Percentiles rank a stretch among this genome's conserved stretches.
Evolutionary conservation across 495 filamentous ascomycete genomes (phyloP).

Genomic region (Bacidia gigantensis): DNA sequence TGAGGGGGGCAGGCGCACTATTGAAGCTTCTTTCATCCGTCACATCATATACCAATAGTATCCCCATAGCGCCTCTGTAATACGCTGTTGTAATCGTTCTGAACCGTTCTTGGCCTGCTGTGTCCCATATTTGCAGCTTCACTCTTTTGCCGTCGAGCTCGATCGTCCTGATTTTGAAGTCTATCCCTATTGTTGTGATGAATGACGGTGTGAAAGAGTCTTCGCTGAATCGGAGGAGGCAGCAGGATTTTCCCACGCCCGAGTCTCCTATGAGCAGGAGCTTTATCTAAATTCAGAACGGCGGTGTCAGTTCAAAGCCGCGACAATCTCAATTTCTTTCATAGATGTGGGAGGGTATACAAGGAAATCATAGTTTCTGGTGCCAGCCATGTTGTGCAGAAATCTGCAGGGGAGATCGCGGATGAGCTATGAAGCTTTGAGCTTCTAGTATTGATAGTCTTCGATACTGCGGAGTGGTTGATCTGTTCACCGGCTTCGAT

Average conservation of each 20-base stretch:
- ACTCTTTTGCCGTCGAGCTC: slow-evolving; percentile 96
- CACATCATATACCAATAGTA: slow-evolving; percentile 95
- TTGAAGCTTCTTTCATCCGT: slow-evolving; percentile 96
- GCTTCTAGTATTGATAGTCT: slow-evolving; percentile 2
- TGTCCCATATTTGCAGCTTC: slow-evolving; percentile 99
- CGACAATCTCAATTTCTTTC: no score
- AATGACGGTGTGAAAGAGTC: slow-evolving; percentile 97
- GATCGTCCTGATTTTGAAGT: slow-evolving; percentile 99
- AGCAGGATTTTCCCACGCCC: slow-evolving; percentile 97
- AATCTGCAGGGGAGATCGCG: slow-evolving; percentile 2
- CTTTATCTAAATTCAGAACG: slow-evolving; percentile 61
- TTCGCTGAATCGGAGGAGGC: slow-evolving; percentile 93
- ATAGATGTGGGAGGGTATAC: slow-evolving; percentile 53
- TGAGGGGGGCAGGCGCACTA: slow-evolving; percentile 49
- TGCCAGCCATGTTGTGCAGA: slow-evolving; percentile 65
- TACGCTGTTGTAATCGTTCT: slow-evolving; percentile 98
- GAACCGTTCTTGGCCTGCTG: slow-evolving; percentile 94
- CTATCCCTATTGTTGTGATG: slow-evolving; percentile 98
- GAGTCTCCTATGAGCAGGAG: slow-evolving; percentile 96
- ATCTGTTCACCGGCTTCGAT: no score
- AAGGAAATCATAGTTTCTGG: slow-evolving; percentile 96
- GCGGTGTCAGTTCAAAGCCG: slow-evolving; percentile 7
- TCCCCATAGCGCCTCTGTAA: slow-evolving; percentile 96
- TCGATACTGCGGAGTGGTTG: no score
- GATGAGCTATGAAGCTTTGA: slow-evolving; percentile 5